These are phyloP conservation scores for Neopestalotiopsis clavispora DNA, from an alignment of 2,329 filamentous ascomycete genomes.

Conservation along the genomic window DNA sequence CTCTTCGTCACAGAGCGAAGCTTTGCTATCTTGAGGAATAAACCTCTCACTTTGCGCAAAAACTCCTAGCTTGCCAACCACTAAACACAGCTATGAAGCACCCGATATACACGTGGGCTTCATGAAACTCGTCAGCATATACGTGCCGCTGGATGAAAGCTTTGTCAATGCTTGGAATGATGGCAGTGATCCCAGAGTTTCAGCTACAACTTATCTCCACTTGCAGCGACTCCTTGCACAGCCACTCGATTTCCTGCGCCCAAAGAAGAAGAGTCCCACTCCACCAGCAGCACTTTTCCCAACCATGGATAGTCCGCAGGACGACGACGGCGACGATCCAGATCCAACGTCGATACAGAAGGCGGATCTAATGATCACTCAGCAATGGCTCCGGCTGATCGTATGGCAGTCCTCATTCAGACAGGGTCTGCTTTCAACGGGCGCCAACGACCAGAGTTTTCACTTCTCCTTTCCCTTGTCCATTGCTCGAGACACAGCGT, in stretches of 20 bases:
- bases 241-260: conserved; percentile 37
- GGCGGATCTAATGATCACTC: conserved; percentile 70
- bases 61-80: conserved; percentile 60
- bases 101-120: conserved; percentile 61
- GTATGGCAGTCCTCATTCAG: conserved; percentile 75
- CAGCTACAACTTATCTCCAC: conserved; percentile 38
- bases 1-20: conserved; percentile 67
- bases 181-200: conserved; percentile 44
- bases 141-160: conserved; percentile 65
- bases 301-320: conserved; percentile 16
- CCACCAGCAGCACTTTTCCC: neutral
- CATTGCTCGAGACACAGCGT: conserved; percentile 63
- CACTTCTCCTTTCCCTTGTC: conserved; percentile 66
- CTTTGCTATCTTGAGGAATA: conserved; percentile 67
- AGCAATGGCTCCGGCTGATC: conserved; percentile 73
- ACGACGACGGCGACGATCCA: conserved; percentile 48
- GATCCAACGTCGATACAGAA: conserved; percentile 67
- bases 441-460: conserved; percentile 62
- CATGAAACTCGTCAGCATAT: conserved; percentile 63
- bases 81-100: conserved; percentile 55
- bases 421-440: conserved; percentile 66
- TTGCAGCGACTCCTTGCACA: conserved; percentile 39
- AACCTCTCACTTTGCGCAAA: conserved; percentile 66
- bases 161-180: conserved; percentile 71
- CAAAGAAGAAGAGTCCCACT: conserved; percentile 24